Evolutionary conservation across 2,329 filamentous ascomycete genomes (phyloP).

Genomic region (Thermothelomyces thermophilus): DNA sequence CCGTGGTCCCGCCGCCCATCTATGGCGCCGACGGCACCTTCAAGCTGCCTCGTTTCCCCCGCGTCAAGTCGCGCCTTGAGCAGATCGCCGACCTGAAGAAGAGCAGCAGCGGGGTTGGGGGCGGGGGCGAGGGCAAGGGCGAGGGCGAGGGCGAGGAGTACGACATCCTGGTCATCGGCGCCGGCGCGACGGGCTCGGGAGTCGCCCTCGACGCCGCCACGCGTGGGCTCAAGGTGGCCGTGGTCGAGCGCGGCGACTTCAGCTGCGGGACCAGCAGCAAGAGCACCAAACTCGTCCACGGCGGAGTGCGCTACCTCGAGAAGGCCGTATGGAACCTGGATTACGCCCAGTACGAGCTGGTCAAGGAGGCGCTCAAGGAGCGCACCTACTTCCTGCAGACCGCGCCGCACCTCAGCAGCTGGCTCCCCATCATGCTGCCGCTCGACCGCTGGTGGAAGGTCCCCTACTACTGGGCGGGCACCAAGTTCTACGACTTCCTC

Average conservation of each 20-base stretch:
- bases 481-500: conserved; percentile 74
- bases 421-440: conserved; percentile 78
- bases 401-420: conserved; percentile 72
- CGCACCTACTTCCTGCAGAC: conserved; percentile 78
- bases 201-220: conserved; percentile 78
- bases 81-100: conserved; percentile 56
- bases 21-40: conserved; percentile 64
- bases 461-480: conserved; percentile 64
- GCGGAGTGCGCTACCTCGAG: conserved; percentile 77
- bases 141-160: conserved; percentile 51
- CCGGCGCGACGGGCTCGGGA: conserved; percentile 70
- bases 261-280: conserved; percentile 77
- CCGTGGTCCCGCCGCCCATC: conserved; percentile 63
- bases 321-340: conserved; percentile 83
- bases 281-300: conserved; percentile 81
- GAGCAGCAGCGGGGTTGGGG: conserved; percentile 28
- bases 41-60: conserved; percentile 59
- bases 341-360: conserved; percentile 73
- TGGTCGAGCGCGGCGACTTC: conserved; percentile 80
- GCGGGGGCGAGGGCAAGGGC: neutral
- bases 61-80: conserved; percentile 53
- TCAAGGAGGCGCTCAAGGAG: conserved; percentile 75
- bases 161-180: conserved; percentile 72
- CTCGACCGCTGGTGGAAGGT: conserved; percentile 79
- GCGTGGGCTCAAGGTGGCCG: conserved; percentile 68